Evolutionary conservation across 1,139 yeast genomes (phyloP).

Genomic region (Tardiomyces digboiensis): DNA sequence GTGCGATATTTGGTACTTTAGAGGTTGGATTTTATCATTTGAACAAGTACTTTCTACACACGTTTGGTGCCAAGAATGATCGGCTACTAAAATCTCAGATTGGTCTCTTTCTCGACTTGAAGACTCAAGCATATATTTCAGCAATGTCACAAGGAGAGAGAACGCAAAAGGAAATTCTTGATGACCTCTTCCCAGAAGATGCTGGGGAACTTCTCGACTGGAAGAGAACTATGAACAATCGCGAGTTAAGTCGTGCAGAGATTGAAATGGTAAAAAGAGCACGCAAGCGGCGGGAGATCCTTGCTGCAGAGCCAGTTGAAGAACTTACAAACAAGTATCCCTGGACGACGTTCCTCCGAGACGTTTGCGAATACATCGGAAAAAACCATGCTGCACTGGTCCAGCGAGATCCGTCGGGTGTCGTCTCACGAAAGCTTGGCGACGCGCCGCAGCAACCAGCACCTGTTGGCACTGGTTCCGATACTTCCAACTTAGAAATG

Average conservation of each 20-base stretch:
- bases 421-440: background rate
- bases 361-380: constrained; percentile 66
- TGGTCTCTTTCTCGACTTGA: constrained; percentile 68
- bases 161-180: constrained; percentile 57
- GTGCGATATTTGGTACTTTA: constrained; percentile 75
- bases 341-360: constrained; percentile 67
- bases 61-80: constrained; percentile 43
- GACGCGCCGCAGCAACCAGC: background rate
- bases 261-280: constrained; percentile 63
- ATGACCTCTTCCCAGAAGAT: constrained; percentile 69
- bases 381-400: constrained; percentile 38
- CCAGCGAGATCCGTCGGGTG: background rate
- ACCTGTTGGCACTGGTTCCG: background rate
- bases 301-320: constrained; percentile 38
- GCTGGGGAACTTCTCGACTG: constrained; percentile 23
- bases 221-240: constrained; percentile 8
- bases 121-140: constrained; percentile 91
- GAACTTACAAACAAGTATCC: constrained; percentile 54
- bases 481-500: background rate
- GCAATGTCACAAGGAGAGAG: constrained; percentile 70
- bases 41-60: constrained; percentile 74
- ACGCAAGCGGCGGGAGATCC: constrained; percentile 51
- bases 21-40: constrained; percentile 84
- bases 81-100: constrained; percentile 77
- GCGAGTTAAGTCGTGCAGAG: constrained; percentile 51